Percentiles rank a stretch among this genome's conserved stretches.
phyloP scores from a whole-genome alignment of 179 eudicot genomes.

The Vitellaria paradoxa region DNA sequence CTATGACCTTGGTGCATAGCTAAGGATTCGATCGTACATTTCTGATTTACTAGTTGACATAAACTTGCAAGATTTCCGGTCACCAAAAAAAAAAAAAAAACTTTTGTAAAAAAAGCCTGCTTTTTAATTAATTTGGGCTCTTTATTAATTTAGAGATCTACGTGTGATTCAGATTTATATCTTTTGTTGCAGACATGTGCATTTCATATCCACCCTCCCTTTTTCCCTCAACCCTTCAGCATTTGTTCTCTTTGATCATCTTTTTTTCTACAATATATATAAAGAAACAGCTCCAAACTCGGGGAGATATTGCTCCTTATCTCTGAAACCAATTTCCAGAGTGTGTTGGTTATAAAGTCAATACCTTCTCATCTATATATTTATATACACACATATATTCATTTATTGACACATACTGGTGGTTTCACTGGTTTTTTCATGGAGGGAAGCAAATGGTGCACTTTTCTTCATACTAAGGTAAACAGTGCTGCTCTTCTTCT shows the following conservation, averaged over 20 bases:
- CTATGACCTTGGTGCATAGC: too few relatives aligned
- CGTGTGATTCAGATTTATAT: slow-evolving; percentile 21
- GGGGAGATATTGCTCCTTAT: slow-evolving; percentile 7
- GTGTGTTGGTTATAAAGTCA: slow-evolving; percentile 16
- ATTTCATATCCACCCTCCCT: slow-evolving; percentile 16
- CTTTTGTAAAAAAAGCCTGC: too few relatives aligned
- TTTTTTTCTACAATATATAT: slow-evolving; percentile 6
- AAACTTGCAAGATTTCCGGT: too few relatives aligned
- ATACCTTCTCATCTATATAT: too few relatives aligned
- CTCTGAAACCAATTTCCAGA: slow-evolving; percentile 12
- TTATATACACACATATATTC: background rate
- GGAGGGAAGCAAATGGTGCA: slow-evolving; percentile 18
- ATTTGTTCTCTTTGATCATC: slow-evolving; percentile 16
- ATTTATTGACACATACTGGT: background rate
- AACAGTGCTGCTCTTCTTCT: background rate
- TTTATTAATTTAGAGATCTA: slow-evolving; percentile 1
- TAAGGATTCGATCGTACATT: too few relatives aligned
- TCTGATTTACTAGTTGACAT: too few relatives aligned
- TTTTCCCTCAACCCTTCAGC: background rate
- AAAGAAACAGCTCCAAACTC: slow-evolving; percentile 13
- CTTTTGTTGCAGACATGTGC: slow-evolving; percentile 41
- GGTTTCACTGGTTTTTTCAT: slow-evolving; percentile 11
- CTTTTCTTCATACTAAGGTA: slow-evolving; percentile 34
- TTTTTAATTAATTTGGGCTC: too few relatives aligned
- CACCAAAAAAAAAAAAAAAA: slow-evolving; percentile 8